Percentiles rank a stretch among this genome's conserved stretches.
phyloP scores from a whole-genome alignment of 2,329 filamentous ascomycete species.

The Exophiala sideris region DNA sequence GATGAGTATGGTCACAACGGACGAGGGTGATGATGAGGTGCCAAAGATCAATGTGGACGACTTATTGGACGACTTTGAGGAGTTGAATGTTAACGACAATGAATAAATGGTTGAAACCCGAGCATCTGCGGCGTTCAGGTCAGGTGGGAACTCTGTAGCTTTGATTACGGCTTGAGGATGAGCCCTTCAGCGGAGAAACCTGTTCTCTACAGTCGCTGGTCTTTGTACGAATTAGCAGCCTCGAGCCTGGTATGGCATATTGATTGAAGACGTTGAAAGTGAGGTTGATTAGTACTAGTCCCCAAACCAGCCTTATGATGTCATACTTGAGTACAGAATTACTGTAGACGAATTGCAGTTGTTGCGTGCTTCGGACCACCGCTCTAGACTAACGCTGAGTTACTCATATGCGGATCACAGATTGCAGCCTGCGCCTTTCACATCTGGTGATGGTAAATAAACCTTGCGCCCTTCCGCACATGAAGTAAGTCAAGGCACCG shows the following conservation, averaged over 20 bases:
- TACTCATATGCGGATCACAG: too few relatives aligned
- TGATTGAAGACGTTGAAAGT: too few relatives aligned
- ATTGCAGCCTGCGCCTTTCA: too few relatives aligned
- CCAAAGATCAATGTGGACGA: slow-evolving; percentile 75
- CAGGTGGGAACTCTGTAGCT: neutral
- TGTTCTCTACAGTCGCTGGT: too few relatives aligned
- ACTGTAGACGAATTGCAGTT: too few relatives aligned
- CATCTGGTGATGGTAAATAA: neutral
- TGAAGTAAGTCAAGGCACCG: neutral
- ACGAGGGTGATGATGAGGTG: slow-evolving; percentile 61
- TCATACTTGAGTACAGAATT: too few relatives aligned
- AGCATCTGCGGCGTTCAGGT: neutral
- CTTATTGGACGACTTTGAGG: slow-evolving; percentile 88
- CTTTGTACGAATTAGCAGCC: too few relatives aligned
- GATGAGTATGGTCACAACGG: slow-evolving; percentile 50
- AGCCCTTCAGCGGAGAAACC: neutral
- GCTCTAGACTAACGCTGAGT: too few relatives aligned
- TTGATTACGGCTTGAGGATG: neutral
- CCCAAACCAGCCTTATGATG: too few relatives aligned
- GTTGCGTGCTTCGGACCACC: too few relatives aligned
- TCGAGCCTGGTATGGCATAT: too few relatives aligned
- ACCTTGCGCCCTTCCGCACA: slow-evolving; percentile 6
- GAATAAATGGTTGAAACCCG: slow-evolving; percentile 14
- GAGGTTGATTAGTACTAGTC: too few relatives aligned
- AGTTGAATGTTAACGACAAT: slow-evolving; percentile 69